phyloP scores from a whole-genome alignment of 2,329 filamentous ascomycete species.

The Colletotrichum trifolii region DNA sequence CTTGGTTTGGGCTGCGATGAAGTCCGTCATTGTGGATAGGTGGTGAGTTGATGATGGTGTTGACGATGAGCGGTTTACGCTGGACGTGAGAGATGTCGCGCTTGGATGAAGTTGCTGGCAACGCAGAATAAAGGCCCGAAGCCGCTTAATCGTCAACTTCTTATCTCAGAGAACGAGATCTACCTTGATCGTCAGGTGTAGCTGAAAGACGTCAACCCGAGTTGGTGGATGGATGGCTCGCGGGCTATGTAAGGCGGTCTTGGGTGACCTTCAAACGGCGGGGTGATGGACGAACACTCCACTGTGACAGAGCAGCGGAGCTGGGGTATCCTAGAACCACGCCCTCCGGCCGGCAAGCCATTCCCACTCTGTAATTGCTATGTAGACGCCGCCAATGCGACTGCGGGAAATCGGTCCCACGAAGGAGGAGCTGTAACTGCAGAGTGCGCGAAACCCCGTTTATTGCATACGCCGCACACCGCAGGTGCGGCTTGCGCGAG shows the following conservation, averaged over 20 bases:
- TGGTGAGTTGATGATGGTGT: not conserved
- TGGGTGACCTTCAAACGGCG: constrained; percentile 14
- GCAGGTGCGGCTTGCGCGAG: not conserved
- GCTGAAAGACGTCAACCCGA: constrained; percentile 17
- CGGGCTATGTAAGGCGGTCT: constrained; percentile 13
- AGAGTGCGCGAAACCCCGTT: not conserved
- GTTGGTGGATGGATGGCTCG: constrained; percentile 11
- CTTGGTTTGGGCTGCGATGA: constrained; percentile 5
- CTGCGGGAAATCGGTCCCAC: constrained; percentile 22
- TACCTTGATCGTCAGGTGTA: not conserved
- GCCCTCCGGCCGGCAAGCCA: not conserved
- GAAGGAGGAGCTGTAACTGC: not conserved
- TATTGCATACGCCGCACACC: not conserved
- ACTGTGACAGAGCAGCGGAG: constrained; percentile 8
- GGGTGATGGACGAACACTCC: constrained; percentile 9
- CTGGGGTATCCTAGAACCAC: constrained; percentile 23
- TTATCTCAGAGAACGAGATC: not conserved
- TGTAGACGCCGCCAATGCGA: constrained; percentile 13
- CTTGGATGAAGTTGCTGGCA: no score
- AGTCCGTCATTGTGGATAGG: constrained; percentile 20
- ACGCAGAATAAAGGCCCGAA: not conserved
- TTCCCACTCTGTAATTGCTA: constrained; percentile 6
- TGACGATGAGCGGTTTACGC: not conserved
- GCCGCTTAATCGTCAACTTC: not conserved
- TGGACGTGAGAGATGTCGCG: not conserved